Evolutionary conservation across 2,329 filamentous ascomycete genomes (phyloP).

Genomic region (Ramularia endophylla): DNA sequence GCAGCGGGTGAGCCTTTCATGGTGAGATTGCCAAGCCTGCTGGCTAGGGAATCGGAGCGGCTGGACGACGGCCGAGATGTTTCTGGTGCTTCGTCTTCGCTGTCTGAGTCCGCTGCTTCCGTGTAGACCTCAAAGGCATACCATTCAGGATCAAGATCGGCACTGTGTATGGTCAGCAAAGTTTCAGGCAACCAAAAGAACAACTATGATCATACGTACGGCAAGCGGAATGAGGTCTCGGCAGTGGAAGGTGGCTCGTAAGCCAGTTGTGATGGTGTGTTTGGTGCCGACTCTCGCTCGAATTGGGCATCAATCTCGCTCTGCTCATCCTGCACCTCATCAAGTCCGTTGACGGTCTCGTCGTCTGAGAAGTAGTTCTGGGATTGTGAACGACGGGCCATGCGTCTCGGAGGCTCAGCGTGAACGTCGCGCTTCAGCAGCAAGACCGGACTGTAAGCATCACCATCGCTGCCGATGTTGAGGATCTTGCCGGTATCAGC

Average conservation of each 20-base stretch:
- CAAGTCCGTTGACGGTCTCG: slow-evolving; percentile 14
- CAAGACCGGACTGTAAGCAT: slow-evolving; percentile 66
- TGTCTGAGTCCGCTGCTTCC: slow-evolving; percentile 48
- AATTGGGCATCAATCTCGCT: slow-evolving; percentile 42
- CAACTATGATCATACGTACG: too few relatives aligned
- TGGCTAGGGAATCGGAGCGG: slow-evolving; percentile 30
- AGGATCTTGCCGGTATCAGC: slow-evolving; percentile 84
- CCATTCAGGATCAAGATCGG: slow-evolving; percentile 78
- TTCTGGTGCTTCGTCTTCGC: slow-evolving; percentile 40
- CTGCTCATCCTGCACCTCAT: slow-evolving; percentile 34
- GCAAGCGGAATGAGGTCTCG: too few relatives aligned
- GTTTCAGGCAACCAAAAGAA: slow-evolving; percentile 8
- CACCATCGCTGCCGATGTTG: slow-evolving; percentile 67
- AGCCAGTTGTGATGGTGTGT: slow-evolving; percentile 11
- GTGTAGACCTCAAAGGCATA: slow-evolving; percentile 81
- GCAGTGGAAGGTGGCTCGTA: slow-evolving; percentile 5
- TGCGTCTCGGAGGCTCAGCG: slow-evolving; percentile 55
- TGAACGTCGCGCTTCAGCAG: slow-evolving; percentile 66
- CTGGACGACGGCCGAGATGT: slow-evolving; percentile 9
- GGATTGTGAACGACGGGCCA: slow-evolving; percentile 41
- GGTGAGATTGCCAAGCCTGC: slow-evolving; percentile 44
- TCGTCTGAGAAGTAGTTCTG: slow-evolving; percentile 9
- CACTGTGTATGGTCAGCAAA: slow-evolving; percentile 45
- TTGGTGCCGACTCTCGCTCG: slow-evolving; percentile 34
- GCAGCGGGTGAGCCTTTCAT: slow-evolving; percentile 23